phyloP scores from a whole-genome alignment of 495 filamentous ascomycete species.

The Arthonia radiata region DNA sequence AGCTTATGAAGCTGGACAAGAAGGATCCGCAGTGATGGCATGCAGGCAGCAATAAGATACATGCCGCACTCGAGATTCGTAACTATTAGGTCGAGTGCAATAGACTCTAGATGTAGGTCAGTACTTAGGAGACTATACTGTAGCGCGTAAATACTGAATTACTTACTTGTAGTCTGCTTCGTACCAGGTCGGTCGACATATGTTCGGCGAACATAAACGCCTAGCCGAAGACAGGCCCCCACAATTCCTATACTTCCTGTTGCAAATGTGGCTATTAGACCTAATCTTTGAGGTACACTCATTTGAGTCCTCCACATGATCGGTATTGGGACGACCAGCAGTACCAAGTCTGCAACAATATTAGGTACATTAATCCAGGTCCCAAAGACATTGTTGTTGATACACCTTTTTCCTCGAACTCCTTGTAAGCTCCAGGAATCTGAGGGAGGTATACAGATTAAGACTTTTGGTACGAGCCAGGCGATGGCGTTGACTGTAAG shows the following conservation, averaged over 20 bases:
- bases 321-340: slow-evolving; percentile 2
- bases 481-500: slow-evolving; percentile 1
- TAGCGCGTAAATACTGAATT: no score
- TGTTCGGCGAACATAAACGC: slow-evolving; percentile 1
- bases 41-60: slow-evolving; percentile 2
- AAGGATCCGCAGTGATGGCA: no score
- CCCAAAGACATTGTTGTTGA: slow-evolving; percentile 2
- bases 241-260: slow-evolving; percentile 1
- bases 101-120: no score
- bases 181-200: neutral
- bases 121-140: no score
- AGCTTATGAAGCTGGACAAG: no score
- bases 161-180: no score
- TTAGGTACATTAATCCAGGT: neutral
- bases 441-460: slow-evolving; percentile 1
- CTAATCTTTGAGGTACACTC: neutral
- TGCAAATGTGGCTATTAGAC: slow-evolving; percentile 1
- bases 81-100: neutral
- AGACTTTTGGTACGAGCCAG: slow-evolving; percentile 1
- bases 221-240: slow-evolving; percentile 1
- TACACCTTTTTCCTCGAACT: slow-evolving; percentile 1
- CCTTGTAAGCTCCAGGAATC: neutral
- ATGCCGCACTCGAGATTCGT: slow-evolving; percentile 1
- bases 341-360: slow-evolving; percentile 1
- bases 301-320: neutral